Conservation (phyloP, 768 basidiomycete genomes). For the Xanthoconium purpureum region DNA sequence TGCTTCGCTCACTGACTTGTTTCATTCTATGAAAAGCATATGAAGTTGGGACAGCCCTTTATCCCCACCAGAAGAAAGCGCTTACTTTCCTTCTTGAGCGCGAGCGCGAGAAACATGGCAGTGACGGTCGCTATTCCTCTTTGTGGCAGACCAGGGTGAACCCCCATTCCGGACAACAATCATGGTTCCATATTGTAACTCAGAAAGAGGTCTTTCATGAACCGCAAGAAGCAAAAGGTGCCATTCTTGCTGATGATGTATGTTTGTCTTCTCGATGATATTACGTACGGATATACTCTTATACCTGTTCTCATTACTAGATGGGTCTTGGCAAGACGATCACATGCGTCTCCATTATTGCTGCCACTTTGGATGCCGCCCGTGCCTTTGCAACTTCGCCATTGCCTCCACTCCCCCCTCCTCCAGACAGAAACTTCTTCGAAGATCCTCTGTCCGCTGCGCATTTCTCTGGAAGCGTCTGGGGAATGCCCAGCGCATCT, state of each 20-base stretch:
- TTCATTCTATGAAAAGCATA: conserved; percentile 40
- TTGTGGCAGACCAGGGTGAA: conserved; percentile 65
- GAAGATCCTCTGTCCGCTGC: conserved; percentile 39
- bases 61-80: conserved; percentile 98
- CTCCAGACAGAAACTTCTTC: conserved; percentile 33
- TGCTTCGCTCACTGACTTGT: conserved; percentile 13
- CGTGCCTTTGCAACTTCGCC: conserved; percentile 59
- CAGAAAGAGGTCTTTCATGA: conserved; percentile 66
- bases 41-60: conserved; percentile 81
- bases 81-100: conserved; percentile 92
- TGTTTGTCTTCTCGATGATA: conserved; percentile 29
- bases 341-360: conserved; percentile 90
- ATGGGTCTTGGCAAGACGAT: conserved; percentile 99
- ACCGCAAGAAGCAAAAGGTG: conserved; percentile 76
- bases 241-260: conserved; percentile 97
- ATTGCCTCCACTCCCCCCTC: conserved; percentile 43
- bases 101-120: conserved; percentile 59
- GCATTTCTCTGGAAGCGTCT: conserved; percentile 78
- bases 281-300: conserved; percentile 12
- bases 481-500: conserved; percentile 71
- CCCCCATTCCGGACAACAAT: conserved; percentile 41
- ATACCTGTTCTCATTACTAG: conserved; percentile 37
- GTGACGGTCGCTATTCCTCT: conserved; percentile 63
- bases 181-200: conserved; percentile 85
- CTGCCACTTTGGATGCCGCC: conserved; percentile 75